Percentiles rank a stretch among this genome's conserved stretches.
phyloP scores from a whole-genome alignment of 2,329 filamentous ascomycete genomes.

The Coniochaeta prunicola region DNA sequence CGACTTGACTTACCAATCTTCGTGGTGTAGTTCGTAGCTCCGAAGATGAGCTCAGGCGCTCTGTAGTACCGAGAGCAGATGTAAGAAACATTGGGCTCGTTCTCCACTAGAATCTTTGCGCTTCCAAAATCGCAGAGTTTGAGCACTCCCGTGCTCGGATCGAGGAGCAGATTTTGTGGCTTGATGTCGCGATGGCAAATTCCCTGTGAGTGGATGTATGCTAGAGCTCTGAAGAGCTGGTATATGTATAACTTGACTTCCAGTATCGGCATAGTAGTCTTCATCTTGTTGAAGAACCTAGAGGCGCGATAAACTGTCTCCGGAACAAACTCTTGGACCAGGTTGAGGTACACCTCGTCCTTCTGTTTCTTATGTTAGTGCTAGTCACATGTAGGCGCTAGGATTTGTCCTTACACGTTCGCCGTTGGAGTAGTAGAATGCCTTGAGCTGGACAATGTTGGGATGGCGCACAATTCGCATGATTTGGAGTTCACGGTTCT shows the following conservation, averaged over 20 bases:
- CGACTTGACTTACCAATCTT: slow-evolving; percentile 76
- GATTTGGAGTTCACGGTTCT: slow-evolving; percentile 99
- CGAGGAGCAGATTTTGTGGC: slow-evolving; percentile 92
- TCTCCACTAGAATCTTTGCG: slow-evolving; percentile 96
- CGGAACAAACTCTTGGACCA: slow-evolving; percentile 95
- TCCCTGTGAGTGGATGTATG: slow-evolving; percentile 98
- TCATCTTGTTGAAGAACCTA: slow-evolving; percentile 99
- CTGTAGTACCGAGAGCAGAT: slow-evolving; percentile 99
- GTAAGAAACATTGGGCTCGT: slow-evolving; percentile 98
- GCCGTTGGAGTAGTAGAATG: slow-evolving; percentile 99
- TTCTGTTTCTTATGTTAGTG: slow-evolving; percentile 48
- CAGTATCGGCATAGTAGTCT: slow-evolving; percentile 97
- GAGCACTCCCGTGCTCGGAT: slow-evolving; percentile 82
- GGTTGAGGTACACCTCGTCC: slow-evolving; percentile 97
- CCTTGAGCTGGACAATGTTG: slow-evolving; percentile 98
- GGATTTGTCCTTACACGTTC: slow-evolving; percentile 64
- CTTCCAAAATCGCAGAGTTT: slow-evolving; percentile 99
- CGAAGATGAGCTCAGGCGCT: slow-evolving; percentile 95
- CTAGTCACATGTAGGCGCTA: slow-evolving; percentile 6
- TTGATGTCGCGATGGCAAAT: slow-evolving; percentile 99
- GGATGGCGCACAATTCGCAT: slow-evolving; percentile 99
- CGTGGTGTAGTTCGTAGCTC: slow-evolving; percentile 97
- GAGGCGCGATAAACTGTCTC: slow-evolving; percentile 98
- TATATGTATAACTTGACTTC: slow-evolving; percentile 99
- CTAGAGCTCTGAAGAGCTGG: slow-evolving; percentile 95